Conservation (phyloP, 441 rosid genomes). For the Macaranga tanarius region DNA sequence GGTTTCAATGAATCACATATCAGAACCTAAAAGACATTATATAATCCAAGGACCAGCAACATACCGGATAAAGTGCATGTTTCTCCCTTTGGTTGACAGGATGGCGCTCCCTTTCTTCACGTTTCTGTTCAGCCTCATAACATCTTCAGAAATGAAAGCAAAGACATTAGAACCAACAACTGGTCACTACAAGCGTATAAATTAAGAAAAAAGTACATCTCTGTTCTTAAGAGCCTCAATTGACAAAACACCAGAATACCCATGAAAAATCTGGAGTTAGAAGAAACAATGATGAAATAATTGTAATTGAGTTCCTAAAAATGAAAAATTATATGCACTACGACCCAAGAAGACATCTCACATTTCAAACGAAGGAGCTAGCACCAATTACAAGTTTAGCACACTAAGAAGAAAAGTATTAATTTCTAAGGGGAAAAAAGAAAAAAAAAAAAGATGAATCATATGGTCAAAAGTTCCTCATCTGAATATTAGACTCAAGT, state of each 20-base stretch:
- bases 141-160: constrained; percentile 53
- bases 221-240: not conserved
- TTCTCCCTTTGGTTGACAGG: constrained; percentile 82
- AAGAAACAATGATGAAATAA: not conserved
- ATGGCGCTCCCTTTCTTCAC: constrained; percentile 94
- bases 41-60: constrained; percentile 29
- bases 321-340: not conserved
- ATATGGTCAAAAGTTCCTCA: no score
- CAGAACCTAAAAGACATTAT: constrained; percentile 5
- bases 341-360: not conserved
- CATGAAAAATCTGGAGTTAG: not conserved
- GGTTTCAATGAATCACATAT: not conserved
- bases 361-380: not conserved
- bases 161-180: constrained; percentile 20
- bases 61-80: constrained; percentile 71
- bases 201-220: not conserved
- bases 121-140: constrained; percentile 79
- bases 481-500: no score
- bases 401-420: not conserved
- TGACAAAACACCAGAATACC: not conserved
- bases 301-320: not conserved
- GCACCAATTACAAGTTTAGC: not conserved
- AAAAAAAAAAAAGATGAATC: not conserved
- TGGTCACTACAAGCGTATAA: constrained; percentile 7
- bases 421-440: not conserved